These are phyloP conservation scores for Camelina laxa DNA, from an alignment of 345 rosid genomes.

Conservation along the genomic window DNA sequence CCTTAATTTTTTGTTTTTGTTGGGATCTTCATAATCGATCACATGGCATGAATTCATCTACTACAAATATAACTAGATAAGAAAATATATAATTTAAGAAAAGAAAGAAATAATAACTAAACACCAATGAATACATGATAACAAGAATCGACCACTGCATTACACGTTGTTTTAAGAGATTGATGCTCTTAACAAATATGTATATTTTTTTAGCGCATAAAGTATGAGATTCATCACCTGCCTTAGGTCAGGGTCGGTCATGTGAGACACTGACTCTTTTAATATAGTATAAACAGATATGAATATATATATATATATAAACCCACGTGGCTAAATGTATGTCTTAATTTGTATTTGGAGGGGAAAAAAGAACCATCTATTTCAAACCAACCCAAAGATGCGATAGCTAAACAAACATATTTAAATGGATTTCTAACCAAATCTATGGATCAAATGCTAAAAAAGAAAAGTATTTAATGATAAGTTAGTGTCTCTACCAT, in stretches of 20 bases:
- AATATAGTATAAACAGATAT: too few species aligned
- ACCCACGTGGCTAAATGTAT: not conserved
- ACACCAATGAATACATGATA: too few species aligned
- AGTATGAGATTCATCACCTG: too few species aligned
- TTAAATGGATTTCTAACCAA: not conserved
- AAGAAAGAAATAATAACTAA: too few species aligned
- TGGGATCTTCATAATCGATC: not conserved
- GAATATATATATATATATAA: too few species aligned
- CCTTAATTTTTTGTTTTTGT: not conserved
- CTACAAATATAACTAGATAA: not conserved
- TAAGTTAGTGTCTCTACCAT: not conserved
- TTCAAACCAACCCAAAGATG: constrained; percentile 14
- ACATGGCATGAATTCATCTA: not conserved
- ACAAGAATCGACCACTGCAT: too few species aligned
- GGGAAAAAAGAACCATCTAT: not conserved
- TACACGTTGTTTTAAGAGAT: too few species aligned
- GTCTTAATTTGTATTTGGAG: not conserved
- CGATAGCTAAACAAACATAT: not conserved
- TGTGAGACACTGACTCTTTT: not conserved
- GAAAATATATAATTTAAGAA: too few species aligned
- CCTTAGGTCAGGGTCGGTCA: too few species aligned
- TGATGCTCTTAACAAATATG: too few species aligned
- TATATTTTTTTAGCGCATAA: too few species aligned
- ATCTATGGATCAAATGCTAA: too few species aligned
- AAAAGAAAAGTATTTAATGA: not conserved